Base-by-base conservation (phyloP, 1,284 basidiomycete genomes). In the Boletus semigastroideus region DNA sequence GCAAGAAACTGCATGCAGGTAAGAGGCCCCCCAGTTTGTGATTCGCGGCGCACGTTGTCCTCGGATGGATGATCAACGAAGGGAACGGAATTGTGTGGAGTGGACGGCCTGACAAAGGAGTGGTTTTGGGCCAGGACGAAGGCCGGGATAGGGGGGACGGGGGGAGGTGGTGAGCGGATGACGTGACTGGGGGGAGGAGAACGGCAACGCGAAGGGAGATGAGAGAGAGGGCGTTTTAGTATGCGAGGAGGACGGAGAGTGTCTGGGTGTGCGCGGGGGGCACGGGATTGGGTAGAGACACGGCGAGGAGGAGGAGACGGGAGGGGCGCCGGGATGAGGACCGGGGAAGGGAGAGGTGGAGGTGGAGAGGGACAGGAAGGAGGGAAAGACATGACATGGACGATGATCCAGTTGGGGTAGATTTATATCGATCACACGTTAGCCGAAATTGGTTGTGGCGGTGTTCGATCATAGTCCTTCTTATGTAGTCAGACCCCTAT, bases 111-210 rank as follows among this genome's bases (percentile, higher is more conserved):
- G 37, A 49, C 28, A 10, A 48, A 39, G 4, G 61, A 46, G 30
- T 42, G 55, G 4, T 48, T 53, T 7, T 53, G 31, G 22, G 51
- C 22, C 38, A 66, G 59, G 45, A 65, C 53, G 52, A 58, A 59
- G 16, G 56, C 48, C 7, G 67, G 65, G 30, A 67, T 66, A 14
- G 65, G 67, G 9, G 65, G 68, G 8, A 71, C 67, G n/a, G 68
- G 65, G 22, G 65, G 67, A 11, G 66, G 66, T 4, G 69, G 58
- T 1, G 67, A 60, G 14, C 34, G 52, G 30, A 48, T 31, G 12
- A 52, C 45, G 0, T 66, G 60, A 33, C 60, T 54, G 16, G 66
- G 67, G 31, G 62, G 67, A 0, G 60, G 65, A 12, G 69, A 71
- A 30, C 58, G 67, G 31, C 54, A 61, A 36, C 67, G 68, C 14